Conservation (phyloP, 2,329 filamentous ascomycete species). For the Fusarium sp. region DNA sequence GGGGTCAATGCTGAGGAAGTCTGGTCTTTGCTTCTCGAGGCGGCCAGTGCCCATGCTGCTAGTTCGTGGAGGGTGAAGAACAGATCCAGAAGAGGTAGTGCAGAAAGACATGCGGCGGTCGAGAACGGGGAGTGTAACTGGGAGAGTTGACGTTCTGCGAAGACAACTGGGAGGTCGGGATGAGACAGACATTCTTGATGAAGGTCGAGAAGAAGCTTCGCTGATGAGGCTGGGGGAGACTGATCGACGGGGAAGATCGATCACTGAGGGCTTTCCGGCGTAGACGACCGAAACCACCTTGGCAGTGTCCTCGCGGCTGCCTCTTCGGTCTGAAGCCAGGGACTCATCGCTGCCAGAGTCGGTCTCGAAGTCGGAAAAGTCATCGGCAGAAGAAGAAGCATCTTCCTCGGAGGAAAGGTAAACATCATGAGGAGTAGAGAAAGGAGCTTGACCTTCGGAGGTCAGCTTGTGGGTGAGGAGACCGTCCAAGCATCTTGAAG, state of each 20-base stretch:
- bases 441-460: conserved; percentile 47
- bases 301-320: conserved; percentile 66
- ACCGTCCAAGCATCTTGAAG: conserved; percentile 55
- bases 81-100: conserved; percentile 49
- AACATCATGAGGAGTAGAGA: conserved; percentile 62
- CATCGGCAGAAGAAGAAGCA: conserved; percentile 69
- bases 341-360: conserved; percentile 57
- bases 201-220: conserved; percentile 45
- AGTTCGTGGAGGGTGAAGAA: conserved; percentile 55
- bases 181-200: conserved; percentile 31
- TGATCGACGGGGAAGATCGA: conserved; percentile 62
- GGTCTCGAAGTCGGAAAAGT: conserved; percentile 66
- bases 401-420: conserved; percentile 76
- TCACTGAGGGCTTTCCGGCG: conserved; percentile 68
- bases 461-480: conserved; percentile 48
- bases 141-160: conserved; percentile 49
- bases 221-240: conserved; percentile 54
- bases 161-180: conserved; percentile 41
- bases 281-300: conserved; percentile 69
- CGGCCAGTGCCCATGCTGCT: conserved; percentile 56
- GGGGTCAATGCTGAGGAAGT: conserved; percentile 66
- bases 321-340: conserved; percentile 47
- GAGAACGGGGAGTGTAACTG: conserved; percentile 49
- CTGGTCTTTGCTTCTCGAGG: conserved; percentile 53
- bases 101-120: conserved; percentile 50